A percentile compares a stretch with the other conserved stretches of the same genome.
Evolutionary conservation across 139 green algal genomes (phyloP).

Genomic region (Coelastrella sp.): DNA sequence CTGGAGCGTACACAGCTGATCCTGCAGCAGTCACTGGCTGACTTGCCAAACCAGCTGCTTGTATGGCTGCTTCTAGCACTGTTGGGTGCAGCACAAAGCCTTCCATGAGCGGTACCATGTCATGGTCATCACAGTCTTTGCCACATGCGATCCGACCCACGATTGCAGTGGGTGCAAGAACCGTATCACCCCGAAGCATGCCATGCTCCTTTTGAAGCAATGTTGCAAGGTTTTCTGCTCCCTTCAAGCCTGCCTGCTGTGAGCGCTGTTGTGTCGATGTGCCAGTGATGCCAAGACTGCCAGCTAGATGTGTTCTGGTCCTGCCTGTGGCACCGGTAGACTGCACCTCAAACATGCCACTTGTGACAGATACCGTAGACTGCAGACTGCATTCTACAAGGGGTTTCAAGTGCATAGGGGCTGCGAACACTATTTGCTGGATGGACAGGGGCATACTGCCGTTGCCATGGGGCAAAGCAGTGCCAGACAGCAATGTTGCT

Average conservation of each 20-base stretch:
- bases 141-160: no score
- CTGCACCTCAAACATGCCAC: background rate
- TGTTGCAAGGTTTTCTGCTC: no score
- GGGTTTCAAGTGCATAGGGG: background rate
- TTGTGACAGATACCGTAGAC: background rate
- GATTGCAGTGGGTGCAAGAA: no score
- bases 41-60: background rate
- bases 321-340: background rate
- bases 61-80: conserved; percentile 32
- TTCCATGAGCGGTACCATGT: no score
- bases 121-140: no score
- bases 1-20: background rate
- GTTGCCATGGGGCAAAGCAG: background rate
- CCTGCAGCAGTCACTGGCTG: background rate
- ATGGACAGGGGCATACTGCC: background rate
- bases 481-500: conserved; percentile 28
- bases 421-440: background rate
- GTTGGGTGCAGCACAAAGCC: conserved; percentile 32
- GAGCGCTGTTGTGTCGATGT: no score
- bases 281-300: background rate
- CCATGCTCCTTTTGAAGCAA: background rate
- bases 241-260: no score
- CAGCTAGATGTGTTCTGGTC: conserved; percentile 1
- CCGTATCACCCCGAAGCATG: background rate
- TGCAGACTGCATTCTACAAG: no score